Evolutionary conservation across 2,329 filamentous ascomycete species (phyloP), one percentile per base, ranked within the genome.

Genomic region (Sporothrix euskadiensis): DNA sequence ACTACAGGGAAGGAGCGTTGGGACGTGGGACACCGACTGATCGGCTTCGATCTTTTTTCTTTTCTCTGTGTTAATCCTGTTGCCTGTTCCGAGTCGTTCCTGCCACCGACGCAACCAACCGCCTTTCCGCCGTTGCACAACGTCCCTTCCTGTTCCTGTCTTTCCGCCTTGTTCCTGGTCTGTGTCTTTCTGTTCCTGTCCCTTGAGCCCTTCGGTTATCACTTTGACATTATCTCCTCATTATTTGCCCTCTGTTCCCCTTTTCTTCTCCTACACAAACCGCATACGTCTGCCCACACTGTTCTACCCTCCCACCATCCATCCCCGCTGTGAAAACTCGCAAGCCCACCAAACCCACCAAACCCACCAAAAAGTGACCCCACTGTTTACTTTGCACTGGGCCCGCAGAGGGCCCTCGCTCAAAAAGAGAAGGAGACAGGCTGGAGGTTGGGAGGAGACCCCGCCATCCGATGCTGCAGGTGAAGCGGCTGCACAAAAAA

Each of bases 191-290:
- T 52, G 16, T 52, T 22, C n/a, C 52, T 54, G 52, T 26, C 26
- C 52, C 26, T 56, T 56, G 14, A 19, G 41, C 19, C 32, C 57
- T 22, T 19, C 19, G 57, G 41, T 22, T n/a, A 63, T 63, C 32
- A 63, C 9, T 39, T 63, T 41, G 57, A 61, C 57, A 41, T 63
- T 63, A n/a, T 41, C 32, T 19, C 57, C 44, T 16, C 57, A 22
- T 63, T 63, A 63, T 63, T 63, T 56, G n/a, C 52, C 22, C 52
- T 26, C 54, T 56, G 26, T 35, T 14, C 59, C 59, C 35, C 19
- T 12, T 44, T 63, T 26, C 44, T 41, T 26, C 35, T 44, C 59
- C 59, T 35, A 44, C 59, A 65, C 61, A 66, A 66, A 66, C 39
- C 14, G 12, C 41, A 9, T 14, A 8, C 12, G 8, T 47, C n/a